Evolutionary conservation across 2,329 filamentous ascomycete genomes (phyloP), one percentile per base, ranked within the genome.

Genomic region (Onygenales sp.): DNA sequence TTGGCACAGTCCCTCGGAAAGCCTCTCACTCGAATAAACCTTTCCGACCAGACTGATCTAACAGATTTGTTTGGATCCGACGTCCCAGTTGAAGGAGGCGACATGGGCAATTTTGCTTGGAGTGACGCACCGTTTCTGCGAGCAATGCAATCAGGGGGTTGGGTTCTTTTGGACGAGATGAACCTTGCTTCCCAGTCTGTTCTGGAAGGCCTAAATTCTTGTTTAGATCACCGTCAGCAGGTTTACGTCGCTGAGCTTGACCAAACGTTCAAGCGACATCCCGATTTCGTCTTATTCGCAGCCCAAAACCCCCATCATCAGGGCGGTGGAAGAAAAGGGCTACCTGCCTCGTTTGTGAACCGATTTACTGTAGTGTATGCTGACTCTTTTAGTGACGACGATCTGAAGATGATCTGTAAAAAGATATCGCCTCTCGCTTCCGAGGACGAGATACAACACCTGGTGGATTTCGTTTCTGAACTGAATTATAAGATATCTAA

Each of bases 101-200:
- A 87, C 63, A 86, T 90, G 7, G 93, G 93, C 1, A 86, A 88
- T 55, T 98, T 98, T 65, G 86, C 88, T 1, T 98, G 93, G 93
- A 83, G 90, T 60, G 92, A 98, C 67, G 93, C 92, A 0, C 91
- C 93, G 0, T 97, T 98, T 66, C 75, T 98, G 17, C 87, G 89
- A 66, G 93, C 93, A 0, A 97, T 98, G 92, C 93, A 97, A 66
- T 87, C 83, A 54, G 93, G 93, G 32, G 88, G 95, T 61, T 98
- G 93, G 93, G 93, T 98, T 9, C 76, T 98, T 32, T 78, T 98
- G 0, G 93, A 98, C 64, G 93, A 98, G 74, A 98, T 98, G 93
- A 98, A 98, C 63, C 74, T 98, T 58, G 93, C 94, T 1, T 97
- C 92, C 0, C 93, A 98, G 67, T 95, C 92, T 4, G 91, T 98